Conservation (phyloP, 495 filamentous ascomycete genomes). For the Penicillium psychrofluorescens region DNA sequence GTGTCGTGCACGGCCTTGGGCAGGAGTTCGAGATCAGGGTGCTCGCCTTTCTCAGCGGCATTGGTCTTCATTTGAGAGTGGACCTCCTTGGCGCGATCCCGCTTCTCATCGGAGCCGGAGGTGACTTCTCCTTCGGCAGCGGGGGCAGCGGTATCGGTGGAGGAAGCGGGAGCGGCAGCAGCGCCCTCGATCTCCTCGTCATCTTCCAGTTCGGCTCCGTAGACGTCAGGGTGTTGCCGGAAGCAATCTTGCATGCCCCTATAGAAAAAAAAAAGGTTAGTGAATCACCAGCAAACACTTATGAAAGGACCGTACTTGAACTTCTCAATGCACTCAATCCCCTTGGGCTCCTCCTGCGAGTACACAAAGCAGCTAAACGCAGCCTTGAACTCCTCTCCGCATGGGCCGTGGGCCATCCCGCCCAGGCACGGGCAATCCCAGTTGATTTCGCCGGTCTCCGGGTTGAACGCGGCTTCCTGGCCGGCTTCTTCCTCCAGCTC, state of each 20-base stretch:
- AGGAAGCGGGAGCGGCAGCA: constrained; percentile 5
- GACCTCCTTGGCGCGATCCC: constrained; percentile 17
- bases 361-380: constrained; percentile 98
- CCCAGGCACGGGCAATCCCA: constrained; percentile 98
- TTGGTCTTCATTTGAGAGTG: constrained; percentile 17
- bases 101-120: constrained; percentile 19
- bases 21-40: constrained; percentile 33
- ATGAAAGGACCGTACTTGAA: constrained; percentile 65
- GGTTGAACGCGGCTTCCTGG: constrained; percentile 89
- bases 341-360: constrained; percentile 93
- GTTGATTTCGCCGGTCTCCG: constrained; percentile 98
- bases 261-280: constrained; percentile 5
- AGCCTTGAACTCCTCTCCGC: constrained; percentile 86
- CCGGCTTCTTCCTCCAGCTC: constrained; percentile 73
- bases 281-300: constrained; percentile 4
- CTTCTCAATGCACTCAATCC: constrained; percentile 95
- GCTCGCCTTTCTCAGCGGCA: constrained; percentile 11
- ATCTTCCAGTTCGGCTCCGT: constrained; percentile 82
- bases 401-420: constrained; percentile 95
- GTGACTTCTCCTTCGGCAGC: constrained; percentile 7
- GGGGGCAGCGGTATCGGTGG: constrained; percentile 5
- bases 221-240: constrained; percentile 80
- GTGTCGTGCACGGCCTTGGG: constrained; percentile 47
- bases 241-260: constrained; percentile 98
- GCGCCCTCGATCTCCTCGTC: constrained; percentile 54